Evolutionary conservation across 495 filamentous ascomycete genomes (phyloP).

Genomic region (Hypoxylon fragiforme): DNA sequence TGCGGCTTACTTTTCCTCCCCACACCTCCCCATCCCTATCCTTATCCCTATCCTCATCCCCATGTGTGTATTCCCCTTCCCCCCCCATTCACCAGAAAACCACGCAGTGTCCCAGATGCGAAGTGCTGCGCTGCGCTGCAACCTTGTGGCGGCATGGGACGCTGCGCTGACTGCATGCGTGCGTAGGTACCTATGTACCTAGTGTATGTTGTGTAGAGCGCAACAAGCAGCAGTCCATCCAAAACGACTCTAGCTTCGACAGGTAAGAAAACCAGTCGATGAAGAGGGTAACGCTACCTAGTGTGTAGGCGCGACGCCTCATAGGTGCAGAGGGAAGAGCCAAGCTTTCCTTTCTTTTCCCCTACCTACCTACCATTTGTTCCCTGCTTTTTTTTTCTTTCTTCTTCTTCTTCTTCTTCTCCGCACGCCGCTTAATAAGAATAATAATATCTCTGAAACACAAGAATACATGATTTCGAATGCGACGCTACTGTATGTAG

Average conservation of each 20-base stretch:
- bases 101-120: conserved; percentile 1
- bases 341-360: conserved; percentile 4
- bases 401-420: background rate
- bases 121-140: conserved; percentile 25
- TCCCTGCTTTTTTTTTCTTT: too few relatives aligned
- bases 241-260: too few relatives aligned
- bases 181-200: too few relatives aligned
- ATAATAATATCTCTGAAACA: conserved; percentile 25
- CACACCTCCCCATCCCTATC: too few relatives aligned
- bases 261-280: too few relatives aligned
- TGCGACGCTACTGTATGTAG: conserved; percentile 14
- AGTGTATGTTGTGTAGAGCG: too few relatives aligned
- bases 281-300: too few relatives aligned
- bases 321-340: conserved; percentile 14
- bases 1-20: background rate
- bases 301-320: conserved; percentile 19
- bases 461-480: conserved; percentile 9
- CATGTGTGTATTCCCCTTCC: too few relatives aligned
- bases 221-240: too few relatives aligned
- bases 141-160: conserved; percentile 28
- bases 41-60: too few relatives aligned
- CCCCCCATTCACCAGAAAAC: background rate
- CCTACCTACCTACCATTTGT: too few relatives aligned
- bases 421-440: conserved; percentile 17
- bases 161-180: conserved; percentile 30